Conservation (phyloP, 140 eudicot genomes). For the Oenanthe javanica region DNA sequence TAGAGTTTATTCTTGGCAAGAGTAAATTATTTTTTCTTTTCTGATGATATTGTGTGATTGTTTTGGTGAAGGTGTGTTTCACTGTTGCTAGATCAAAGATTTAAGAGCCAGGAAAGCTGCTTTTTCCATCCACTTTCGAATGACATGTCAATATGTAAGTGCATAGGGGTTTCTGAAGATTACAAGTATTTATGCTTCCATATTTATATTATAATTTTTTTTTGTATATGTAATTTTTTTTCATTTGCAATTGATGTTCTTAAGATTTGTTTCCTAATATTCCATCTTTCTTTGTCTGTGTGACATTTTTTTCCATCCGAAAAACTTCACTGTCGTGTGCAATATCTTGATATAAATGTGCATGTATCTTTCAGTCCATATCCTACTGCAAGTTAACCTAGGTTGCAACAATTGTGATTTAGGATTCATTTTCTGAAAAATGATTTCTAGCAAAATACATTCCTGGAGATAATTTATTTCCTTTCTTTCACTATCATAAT, state of each 20-base stretch:
- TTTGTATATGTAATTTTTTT: not conserved
- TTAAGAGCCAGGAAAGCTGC: conserved; percentile 58
- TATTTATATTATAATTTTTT: not conserved
- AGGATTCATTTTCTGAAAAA: not conserved
- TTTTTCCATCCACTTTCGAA: conserved; percentile 92
- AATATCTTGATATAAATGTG: not conserved
- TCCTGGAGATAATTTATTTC: not conserved
- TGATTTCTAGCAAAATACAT: not conserved
- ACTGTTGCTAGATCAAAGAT: conserved; percentile 72
- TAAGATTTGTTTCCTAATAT: not conserved
- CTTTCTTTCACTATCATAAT: not conserved
- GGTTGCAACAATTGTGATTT: not conserved
- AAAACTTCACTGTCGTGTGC: not conserved
- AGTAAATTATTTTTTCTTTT: not conserved
- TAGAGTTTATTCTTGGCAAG: not conserved
- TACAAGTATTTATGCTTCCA: not conserved
- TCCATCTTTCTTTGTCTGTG: not conserved
- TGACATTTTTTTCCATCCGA: not conserved
- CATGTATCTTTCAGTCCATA: not conserved
- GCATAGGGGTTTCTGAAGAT: not conserved
- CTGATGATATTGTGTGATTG: not conserved
- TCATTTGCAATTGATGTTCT: not conserved
- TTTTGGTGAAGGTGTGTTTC: conserved; percentile 63
- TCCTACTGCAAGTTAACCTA: not conserved
- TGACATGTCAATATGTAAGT: conserved; percentile 74